These are phyloP conservation scores for Heliamphora pulchella DNA, from an alignment of 179 eudicot genomes.

Conservation along the genomic window DNA sequence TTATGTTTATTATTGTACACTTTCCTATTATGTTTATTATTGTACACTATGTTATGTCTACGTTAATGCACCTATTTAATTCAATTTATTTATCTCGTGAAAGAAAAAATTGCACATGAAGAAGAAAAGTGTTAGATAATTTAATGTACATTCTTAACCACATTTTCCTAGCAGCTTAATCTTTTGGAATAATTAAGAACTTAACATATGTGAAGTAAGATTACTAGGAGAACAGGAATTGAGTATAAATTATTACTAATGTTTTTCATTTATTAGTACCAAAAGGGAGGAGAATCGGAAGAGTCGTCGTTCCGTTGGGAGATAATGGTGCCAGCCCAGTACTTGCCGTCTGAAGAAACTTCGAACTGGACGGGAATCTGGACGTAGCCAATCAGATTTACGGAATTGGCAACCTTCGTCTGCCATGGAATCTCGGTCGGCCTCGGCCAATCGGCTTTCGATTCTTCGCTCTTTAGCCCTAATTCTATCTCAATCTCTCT, in stretches of 20 bases:
- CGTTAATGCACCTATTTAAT: too few relatives aligned
- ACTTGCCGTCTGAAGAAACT: constrained; percentile 37
- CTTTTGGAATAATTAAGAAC: too few relatives aligned
- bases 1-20: too few relatives aligned
- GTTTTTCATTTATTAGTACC: constrained; percentile 20
- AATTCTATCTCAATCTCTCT: background rate
- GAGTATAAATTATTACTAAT: background rate
- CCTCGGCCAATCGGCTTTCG: constrained; percentile 23
- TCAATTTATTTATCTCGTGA: too few relatives aligned
- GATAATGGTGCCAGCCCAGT: constrained; percentile 50
- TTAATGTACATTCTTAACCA: too few relatives aligned
- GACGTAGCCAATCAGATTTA: constrained; percentile 54
- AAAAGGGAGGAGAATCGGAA: constrained; percentile 7
- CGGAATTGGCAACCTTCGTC: constrained; percentile 47
- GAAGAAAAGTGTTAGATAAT: too few relatives aligned
- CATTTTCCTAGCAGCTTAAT: too few relatives aligned
- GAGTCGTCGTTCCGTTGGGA: constrained; percentile 21
- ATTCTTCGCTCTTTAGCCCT: background rate
- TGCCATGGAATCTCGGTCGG: constrained; percentile 59
- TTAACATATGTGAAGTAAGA: too few relatives aligned
- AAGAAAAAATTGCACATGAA: too few relatives aligned
- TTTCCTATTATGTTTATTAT: too few relatives aligned
- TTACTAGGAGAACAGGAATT: background rate
- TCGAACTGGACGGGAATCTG: constrained; percentile 38
- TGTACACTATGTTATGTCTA: too few relatives aligned